These are phyloP conservation scores for Fusarium guadeloupense DNA, from an alignment of 2,329 filamentous ascomycete species.

Conservation along the genomic window DNA sequence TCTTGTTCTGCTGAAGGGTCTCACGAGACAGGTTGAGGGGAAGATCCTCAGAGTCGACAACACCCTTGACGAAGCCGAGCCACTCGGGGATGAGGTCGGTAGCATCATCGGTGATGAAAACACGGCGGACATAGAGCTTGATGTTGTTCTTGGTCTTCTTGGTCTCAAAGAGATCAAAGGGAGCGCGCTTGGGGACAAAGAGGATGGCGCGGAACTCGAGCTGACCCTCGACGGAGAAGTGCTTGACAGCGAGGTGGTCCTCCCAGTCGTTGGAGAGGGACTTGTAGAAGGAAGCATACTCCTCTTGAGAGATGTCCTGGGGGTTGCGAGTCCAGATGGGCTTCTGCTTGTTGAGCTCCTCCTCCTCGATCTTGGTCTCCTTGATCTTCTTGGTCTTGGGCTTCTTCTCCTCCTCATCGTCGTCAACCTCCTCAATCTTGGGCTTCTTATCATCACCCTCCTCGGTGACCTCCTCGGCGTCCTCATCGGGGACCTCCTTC, in stretches of 20 bases:
- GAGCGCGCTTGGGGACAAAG: conserved; percentile 99
- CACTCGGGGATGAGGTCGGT: conserved; percentile 99
- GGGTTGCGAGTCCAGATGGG: conserved; percentile 99
- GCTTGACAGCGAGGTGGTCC: conserved; percentile 99
- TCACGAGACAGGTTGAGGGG: conserved; percentile 99
- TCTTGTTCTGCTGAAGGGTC: conserved; percentile 99
- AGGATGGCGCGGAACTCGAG: conserved; percentile 99
- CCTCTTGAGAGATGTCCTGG: conserved; percentile 91
- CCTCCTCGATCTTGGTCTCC: conserved; percentile 98
- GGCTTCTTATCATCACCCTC: conserved; percentile 92
- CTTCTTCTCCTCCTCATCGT: conserved; percentile 90
- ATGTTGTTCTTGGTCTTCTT: conserved; percentile 99
- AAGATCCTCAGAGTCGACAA: conserved; percentile 99
- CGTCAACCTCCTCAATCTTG: conserved; percentile 92
- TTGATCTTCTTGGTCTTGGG: conserved; percentile 99
- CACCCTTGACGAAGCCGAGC: conserved; percentile 99
- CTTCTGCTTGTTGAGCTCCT: conserved; percentile 99
- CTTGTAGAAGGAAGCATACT: conserved; percentile 99
- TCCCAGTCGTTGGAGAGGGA: conserved; percentile 99
- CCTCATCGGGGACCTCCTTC: conserved; percentile 98
- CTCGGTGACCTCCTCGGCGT: conserved; percentile 69
- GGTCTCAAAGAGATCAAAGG: conserved; percentile 99
- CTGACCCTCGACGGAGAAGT: conserved; percentile 99
- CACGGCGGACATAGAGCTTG: conserved; percentile 99
- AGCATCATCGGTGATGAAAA: conserved; percentile 99